These are phyloP conservation scores for Camelina sativa DNA, from an alignment of 345 rosid species.

Conservation along the genomic window DNA sequence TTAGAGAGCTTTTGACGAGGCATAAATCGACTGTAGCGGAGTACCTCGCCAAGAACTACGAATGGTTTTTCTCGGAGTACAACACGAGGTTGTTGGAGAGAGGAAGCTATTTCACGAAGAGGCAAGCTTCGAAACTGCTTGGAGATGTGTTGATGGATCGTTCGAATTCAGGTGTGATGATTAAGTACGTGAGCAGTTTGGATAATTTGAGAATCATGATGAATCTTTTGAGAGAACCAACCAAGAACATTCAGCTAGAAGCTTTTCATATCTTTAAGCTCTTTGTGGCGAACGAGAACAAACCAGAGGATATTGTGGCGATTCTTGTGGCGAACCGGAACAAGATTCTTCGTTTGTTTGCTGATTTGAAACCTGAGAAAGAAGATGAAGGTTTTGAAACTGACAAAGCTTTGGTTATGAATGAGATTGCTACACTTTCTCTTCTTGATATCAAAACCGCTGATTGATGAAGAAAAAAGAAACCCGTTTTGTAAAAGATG, in stretches of 20 bases:
- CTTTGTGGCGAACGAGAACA: slow-evolving; percentile 73
- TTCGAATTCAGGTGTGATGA: slow-evolving; percentile 82
- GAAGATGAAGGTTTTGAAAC: slow-evolving; percentile 45
- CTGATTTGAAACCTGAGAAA: slow-evolving; percentile 52
- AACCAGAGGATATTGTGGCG: slow-evolving; percentile 63
- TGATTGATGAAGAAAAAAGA: neutral
- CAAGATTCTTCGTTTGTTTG: slow-evolving; percentile 74
- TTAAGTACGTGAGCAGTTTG: slow-evolving; percentile 81
- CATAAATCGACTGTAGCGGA: slow-evolving; percentile 94
- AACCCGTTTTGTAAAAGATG: neutral
- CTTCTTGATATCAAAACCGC: neutral
- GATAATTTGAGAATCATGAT: slow-evolving; percentile 88
- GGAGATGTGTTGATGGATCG: slow-evolving; percentile 91
- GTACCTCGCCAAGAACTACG: slow-evolving; percentile 83
- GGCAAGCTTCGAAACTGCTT: slow-evolving; percentile 85
- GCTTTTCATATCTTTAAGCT: slow-evolving; percentile 96
- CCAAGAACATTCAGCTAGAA: slow-evolving; percentile 89
- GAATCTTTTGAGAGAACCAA: slow-evolving; percentile 93
- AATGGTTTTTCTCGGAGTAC: slow-evolving; percentile 84
- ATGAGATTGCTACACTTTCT: slow-evolving; percentile 40
- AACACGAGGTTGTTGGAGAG: slow-evolving; percentile 89
- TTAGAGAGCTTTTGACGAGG: slow-evolving; percentile 89
- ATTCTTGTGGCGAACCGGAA: slow-evolving; percentile 65
- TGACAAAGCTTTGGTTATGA: slow-evolving; percentile 37
- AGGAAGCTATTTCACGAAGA: slow-evolving; percentile 80